Conservation (phyloP, 1,139 yeast genomes). For the Yamadazyma atmosphaerica region DNA sequence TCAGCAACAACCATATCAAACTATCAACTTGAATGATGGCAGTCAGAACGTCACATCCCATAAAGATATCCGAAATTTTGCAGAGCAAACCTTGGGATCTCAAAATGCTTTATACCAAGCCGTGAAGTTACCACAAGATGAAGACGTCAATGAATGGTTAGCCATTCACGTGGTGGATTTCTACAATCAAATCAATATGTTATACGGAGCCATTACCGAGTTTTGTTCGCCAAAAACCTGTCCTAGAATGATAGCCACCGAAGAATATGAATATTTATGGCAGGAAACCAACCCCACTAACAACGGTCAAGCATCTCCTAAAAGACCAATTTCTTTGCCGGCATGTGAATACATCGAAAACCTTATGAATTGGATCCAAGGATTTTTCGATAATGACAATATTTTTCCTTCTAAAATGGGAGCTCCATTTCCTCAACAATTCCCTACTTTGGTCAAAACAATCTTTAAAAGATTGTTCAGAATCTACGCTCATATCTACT, state of each 20-base stretch:
- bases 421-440: conserved; percentile 77
- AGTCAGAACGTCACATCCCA: conserved; percentile 55
- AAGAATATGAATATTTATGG: conserved; percentile 96
- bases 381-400: conserved; percentile 82
- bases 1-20: conserved; percentile 22
- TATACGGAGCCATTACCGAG: conserved; percentile 93
- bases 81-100: conserved; percentile 93
- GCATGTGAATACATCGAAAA: conserved; percentile 95
- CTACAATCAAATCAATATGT: conserved; percentile 94
- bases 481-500: conserved; percentile 96
- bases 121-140: conserved; percentile 90
- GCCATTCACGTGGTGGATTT: conserved; percentile 93
- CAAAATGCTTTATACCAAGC: conserved; percentile 91
- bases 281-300: conserved; percentile 60
- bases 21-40: conserved; percentile 22
- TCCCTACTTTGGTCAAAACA: conserved; percentile 72
- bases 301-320: conserved; percentile 55
- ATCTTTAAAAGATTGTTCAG: conserved; percentile 88
- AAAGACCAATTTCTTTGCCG: conserved; percentile 54
- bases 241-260: conserved; percentile 96
- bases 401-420: conserved; percentile 89
- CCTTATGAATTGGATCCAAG: conserved; percentile 93
- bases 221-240: conserved; percentile 92
- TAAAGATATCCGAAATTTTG: conserved; percentile 74
- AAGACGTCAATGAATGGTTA: conserved; percentile 90